Percentiles rank a stretch among this genome's conserved stretches.
These are phyloP conservation scores for Metarhizium brunneum DNA, from an alignment of 2,329 filamentous ascomycete genomes.

Conservation along the genomic window DNA sequence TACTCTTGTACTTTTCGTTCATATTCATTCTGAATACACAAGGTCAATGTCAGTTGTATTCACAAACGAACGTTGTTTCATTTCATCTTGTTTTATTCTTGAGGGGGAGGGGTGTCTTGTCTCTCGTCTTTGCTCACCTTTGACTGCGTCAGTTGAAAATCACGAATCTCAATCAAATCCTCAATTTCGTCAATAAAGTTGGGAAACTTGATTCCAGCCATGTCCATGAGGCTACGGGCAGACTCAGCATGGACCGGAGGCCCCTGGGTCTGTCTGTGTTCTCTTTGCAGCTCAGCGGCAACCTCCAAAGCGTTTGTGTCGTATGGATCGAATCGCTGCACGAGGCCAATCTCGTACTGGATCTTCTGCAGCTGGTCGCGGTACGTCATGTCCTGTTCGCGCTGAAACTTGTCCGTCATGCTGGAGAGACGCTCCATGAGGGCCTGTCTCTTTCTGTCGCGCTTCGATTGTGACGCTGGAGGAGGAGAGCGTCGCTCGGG, in stretches of 20 bases:
- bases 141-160: conserved; percentile 71
- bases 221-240: conserved; percentile 52
- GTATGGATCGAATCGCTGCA: conserved; percentile 79
- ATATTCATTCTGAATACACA: conserved; percentile 44
- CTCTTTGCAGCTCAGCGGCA: conserved; percentile 52
- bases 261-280: conserved; percentile 38
- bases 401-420: conserved; percentile 68
- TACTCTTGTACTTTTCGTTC: conserved; percentile 52
- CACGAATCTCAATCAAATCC: conserved; percentile 76
- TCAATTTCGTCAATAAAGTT: conserved; percentile 83
- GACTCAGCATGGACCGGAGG: conserved; percentile 28
- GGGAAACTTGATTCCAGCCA: conserved; percentile 76
- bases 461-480: conserved; percentile 56
- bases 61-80: background rate
- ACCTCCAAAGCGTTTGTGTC: conserved; percentile 62
- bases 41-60: conserved; percentile 4
- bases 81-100: background rate
- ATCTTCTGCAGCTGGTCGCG: conserved; percentile 83
- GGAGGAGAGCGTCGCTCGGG: conserved; percentile 27
- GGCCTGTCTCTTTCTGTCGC: conserved; percentile 80
- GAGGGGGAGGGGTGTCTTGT: background rate
- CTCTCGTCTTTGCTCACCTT: conserved; percentile 48
- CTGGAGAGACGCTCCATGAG: conserved; percentile 70
- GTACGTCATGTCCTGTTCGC: conserved; percentile 76
- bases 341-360: conserved; percentile 82